These are phyloP conservation scores for Nemania sp. DNA, from an alignment of 2,329 filamentous ascomycete species.

Conservation along the genomic window DNA sequence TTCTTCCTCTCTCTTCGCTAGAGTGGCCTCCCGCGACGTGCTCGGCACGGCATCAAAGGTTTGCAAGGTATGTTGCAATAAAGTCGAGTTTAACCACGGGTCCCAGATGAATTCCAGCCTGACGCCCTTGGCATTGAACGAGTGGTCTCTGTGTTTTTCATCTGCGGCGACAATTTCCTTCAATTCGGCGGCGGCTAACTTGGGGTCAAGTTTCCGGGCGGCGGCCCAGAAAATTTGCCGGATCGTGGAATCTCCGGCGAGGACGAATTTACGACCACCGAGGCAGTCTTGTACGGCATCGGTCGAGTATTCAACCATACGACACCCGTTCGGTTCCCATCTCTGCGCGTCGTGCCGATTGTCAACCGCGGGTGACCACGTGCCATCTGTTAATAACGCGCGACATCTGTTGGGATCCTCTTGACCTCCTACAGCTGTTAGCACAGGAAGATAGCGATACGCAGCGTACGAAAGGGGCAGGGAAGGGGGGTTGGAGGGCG, in stretches of 20 bases:
- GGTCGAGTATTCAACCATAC: conserved; percentile 58
- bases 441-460: conserved; percentile 2
- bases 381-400: conserved; percentile 36
- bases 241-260: conserved; percentile 64
- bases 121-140: conserved; percentile 50
- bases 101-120: conserved; percentile 65
- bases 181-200: conserved; percentile 44
- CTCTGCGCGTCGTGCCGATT: conserved; percentile 37
- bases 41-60: conserved; percentile 38
- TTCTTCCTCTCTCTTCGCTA: conserved; percentile 31
- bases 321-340: conserved; percentile 66
- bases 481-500: background rate
- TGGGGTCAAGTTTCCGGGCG: conserved; percentile 52
- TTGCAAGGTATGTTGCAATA: conserved; percentile 47
- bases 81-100: conserved; percentile 61
- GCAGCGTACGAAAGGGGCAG: background rate
- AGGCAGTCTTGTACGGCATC: conserved; percentile 60
- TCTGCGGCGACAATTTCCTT: conserved; percentile 37
- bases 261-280: conserved; percentile 55
- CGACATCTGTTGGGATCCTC: conserved; percentile 35
- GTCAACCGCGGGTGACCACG: conserved; percentile 30
- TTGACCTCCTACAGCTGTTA: conserved; percentile 29
- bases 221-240: conserved; percentile 65
- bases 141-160: conserved; percentile 51
- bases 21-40: conserved; percentile 26